A percentile compares a stretch with the other conserved stretches of the same genome.
These are phyloP conservation scores for Viola odorata DNA, from an alignment of 345 rosid genomes.

Conservation along the genomic window DNA sequence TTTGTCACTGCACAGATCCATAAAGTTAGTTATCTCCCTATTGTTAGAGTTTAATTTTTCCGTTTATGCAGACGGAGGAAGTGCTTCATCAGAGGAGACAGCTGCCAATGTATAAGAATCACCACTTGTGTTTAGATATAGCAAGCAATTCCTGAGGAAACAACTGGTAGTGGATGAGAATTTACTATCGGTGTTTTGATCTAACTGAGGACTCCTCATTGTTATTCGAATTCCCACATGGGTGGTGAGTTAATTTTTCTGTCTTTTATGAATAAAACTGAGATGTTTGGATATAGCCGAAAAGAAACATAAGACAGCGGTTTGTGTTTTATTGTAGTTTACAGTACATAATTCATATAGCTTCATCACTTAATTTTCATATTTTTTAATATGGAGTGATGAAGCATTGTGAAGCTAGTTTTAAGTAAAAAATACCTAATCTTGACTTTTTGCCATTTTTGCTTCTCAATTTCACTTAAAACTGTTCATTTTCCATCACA, in stretches of 20 bases:
- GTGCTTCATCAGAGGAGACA: slow-evolving; percentile 53
- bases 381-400: too few relatives aligned
- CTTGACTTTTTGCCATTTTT: too few relatives aligned
- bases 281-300: slow-evolving; percentile 16
- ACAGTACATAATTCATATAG: neutral
- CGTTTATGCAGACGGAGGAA: slow-evolving; percentile 47
- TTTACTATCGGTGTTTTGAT: slow-evolving; percentile 5
- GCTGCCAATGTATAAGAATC: slow-evolving; percentile 10
- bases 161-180: slow-evolving; percentile 34
- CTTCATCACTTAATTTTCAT: too few relatives aligned
- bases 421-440: too few relatives aligned
- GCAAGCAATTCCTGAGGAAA: slow-evolving; percentile 11
- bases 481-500: too few relatives aligned
- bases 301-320: slow-evolving; percentile 14
- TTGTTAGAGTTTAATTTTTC: neutral
- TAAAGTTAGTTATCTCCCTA: neutral
- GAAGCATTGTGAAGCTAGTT: too few relatives aligned
- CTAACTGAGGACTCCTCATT: slow-evolving; percentile 21
- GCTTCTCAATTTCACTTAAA: too few relatives aligned
- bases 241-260: slow-evolving; percentile 23
- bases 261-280: slow-evolving; percentile 28
- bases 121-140: neutral
- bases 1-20: neutral
- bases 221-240: slow-evolving; percentile 29
- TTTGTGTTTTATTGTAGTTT: slow-evolving; percentile 11